Percentiles rank a stretch among this genome's conserved stretches.
These are phyloP conservation scores for Moesziomyces globuligerus DNA, from an alignment of 1,284 basidiomycete genomes.

Conservation along the genomic window DNA sequence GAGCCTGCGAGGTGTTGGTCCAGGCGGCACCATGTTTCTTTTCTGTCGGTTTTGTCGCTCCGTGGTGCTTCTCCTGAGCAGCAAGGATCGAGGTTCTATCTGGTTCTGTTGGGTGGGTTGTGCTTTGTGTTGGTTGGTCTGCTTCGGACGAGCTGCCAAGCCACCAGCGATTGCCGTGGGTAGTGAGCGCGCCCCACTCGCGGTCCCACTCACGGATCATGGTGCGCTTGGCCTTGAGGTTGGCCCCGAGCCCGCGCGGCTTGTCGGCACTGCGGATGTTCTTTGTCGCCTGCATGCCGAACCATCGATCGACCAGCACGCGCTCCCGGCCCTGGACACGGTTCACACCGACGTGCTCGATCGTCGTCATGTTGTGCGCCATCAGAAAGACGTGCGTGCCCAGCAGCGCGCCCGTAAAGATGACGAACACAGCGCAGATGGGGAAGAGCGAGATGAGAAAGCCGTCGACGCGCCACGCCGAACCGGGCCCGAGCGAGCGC, in stretches of 20 bases:
- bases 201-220: constrained; percentile 73
- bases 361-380: constrained; percentile 77
- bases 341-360: constrained; percentile 76
- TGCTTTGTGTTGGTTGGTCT: not conserved
- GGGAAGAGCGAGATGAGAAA: constrained; percentile 76
- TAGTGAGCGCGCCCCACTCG: constrained; percentile 79
- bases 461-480: constrained; percentile 71
- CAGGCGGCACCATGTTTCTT: constrained; percentile 8
- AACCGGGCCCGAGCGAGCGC: constrained; percentile 27
- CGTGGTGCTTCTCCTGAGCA: constrained; percentile 5
- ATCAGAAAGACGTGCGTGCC: constrained; percentile 76
- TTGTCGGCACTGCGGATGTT: not conserved
- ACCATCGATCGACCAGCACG: constrained; percentile 68
- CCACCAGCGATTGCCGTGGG: constrained; percentile 88
- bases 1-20: constrained; percentile 27
- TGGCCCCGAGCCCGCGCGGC: constrained; percentile 58
- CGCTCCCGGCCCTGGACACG: constrained; percentile 76
- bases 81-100: constrained; percentile 5
- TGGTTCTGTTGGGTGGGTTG: not conserved
- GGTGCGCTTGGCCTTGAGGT: constrained; percentile 21
- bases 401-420: constrained; percentile 76
- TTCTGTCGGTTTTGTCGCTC: no score
- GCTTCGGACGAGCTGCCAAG: constrained; percentile 68
- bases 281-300: constrained; percentile 24
- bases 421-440: constrained; percentile 74